Conservation (phyloP, 208 protist genomes). For the Leishmania major region DNA sequence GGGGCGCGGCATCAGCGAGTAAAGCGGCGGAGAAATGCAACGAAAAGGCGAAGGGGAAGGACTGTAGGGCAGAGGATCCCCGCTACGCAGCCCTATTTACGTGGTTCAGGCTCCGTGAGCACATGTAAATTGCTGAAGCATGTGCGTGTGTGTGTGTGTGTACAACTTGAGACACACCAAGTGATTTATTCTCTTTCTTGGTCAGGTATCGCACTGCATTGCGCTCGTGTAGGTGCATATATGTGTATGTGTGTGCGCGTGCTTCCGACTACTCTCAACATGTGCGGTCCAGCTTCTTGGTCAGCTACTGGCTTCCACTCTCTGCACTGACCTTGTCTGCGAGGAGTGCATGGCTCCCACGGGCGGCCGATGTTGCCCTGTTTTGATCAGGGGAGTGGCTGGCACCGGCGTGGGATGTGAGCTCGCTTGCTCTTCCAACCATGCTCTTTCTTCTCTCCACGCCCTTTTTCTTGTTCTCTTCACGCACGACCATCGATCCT, state of each 20-base stretch:
- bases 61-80: not conserved
- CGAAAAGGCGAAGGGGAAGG: not conserved
- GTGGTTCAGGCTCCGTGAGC: not conserved
- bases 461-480: constrained; percentile 20
- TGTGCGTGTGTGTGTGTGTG: not conserved
- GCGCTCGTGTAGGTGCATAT: not conserved
- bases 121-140: constrained; percentile 9
- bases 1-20: not conserved
- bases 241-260: not conserved
- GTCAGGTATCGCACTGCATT: not conserved
- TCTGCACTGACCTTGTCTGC: not conserved
- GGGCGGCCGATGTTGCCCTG: not conserved
- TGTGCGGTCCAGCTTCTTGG: not conserved
- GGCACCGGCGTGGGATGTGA: not conserved
- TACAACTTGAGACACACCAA: not conserved
- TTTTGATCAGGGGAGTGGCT: not conserved
- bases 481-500: not conserved
- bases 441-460: constrained; percentile 2
- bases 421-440: not conserved
- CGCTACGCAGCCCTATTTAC: not conserved
- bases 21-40: too few relatives aligned
- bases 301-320: not conserved
- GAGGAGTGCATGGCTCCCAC: not conserved
- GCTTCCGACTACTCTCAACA: not conserved
- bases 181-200: not conserved